Percentiles rank a stretch among this genome's conserved stretches.
phyloP scores from a whole-genome alignment of 169 alveolate genomes.

The Eimeria tenella region DNA sequence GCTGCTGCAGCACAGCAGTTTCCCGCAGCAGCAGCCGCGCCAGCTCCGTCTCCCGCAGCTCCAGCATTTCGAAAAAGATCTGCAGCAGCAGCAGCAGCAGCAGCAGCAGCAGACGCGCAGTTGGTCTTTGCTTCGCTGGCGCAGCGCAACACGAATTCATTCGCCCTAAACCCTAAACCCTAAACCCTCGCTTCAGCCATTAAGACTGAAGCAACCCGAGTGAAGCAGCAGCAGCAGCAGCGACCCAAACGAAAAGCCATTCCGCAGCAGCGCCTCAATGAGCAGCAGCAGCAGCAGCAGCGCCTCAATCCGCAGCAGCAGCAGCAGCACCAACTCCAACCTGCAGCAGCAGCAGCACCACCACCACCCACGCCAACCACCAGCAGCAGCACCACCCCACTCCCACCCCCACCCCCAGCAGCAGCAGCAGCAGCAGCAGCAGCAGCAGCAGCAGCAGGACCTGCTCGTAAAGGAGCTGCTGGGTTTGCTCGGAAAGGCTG shows the following conservation, averaged over 20 bases:
- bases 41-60: slow-evolving; percentile 79
- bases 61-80: slow-evolving; percentile 81
- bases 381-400: no score
- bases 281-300: no score
- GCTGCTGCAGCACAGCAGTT: slow-evolving; percentile 71
- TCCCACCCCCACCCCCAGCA: no score
- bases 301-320: no score
- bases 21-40: slow-evolving; percentile 80
- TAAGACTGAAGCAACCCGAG: not conserved
- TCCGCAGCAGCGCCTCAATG: no score
- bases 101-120: not conserved
- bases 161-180: not conserved
- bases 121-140: no score
- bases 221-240: not conserved
- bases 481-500: not conserved
- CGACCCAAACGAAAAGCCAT: not conserved
- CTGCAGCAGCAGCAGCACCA: no score
- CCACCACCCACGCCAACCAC: no score
- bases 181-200: not conserved
- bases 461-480: slow-evolving; percentile 36
- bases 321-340: no score
- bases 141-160: no score
- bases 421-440: slow-evolving; percentile 61
- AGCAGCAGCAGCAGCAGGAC: slow-evolving; percentile 47
- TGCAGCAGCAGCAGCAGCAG: not conserved